These are phyloP conservation scores for Dryas drummondii DNA, from an alignment of 306 rosid species.

Conservation along the genomic window DNA sequence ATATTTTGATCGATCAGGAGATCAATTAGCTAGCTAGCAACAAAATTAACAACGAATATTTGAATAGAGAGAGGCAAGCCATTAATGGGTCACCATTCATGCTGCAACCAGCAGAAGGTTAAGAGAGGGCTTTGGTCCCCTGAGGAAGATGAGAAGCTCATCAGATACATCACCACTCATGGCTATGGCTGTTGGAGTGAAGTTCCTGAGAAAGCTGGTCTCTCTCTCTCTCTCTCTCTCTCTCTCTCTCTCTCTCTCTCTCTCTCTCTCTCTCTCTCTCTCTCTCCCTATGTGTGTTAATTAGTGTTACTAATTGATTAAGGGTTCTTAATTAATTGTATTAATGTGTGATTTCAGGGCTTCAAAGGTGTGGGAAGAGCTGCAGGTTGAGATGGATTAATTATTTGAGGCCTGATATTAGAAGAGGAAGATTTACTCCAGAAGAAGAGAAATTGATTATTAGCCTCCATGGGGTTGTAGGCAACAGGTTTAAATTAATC, in stretches of 20 bases:
- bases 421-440: slow-evolving; percentile 92
- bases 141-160: slow-evolving; percentile 95
- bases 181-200: slow-evolving; percentile 99
- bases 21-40: too few species aligned
- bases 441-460: slow-evolving; percentile 96
- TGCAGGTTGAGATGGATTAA: slow-evolving; percentile 96
- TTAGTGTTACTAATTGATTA: background rate
- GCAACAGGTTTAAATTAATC: slow-evolving; percentile 67
- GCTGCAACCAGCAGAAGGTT: slow-evolving; percentile 98
- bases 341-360: slow-evolving; percentile 47
- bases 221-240: slow-evolving; percentile 2
- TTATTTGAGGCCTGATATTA: slow-evolving; percentile 96
- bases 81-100: slow-evolving; percentile 90
- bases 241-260: background rate
- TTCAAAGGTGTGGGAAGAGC: slow-evolving; percentile 97
- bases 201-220: slow-evolving; percentile 96
- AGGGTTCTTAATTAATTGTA: background rate
- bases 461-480: slow-evolving; percentile 93
- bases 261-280: background rate
- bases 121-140: slow-evolving; percentile 99
- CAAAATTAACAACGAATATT: too few species aligned
- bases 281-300: background rate
- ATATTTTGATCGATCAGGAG: too few species aligned
- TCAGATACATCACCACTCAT: slow-evolving; percentile 81
- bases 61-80: background rate